Conservation (phyloP, 352 stramenopile species). For the Phytopythium kandeliae region DNA sequence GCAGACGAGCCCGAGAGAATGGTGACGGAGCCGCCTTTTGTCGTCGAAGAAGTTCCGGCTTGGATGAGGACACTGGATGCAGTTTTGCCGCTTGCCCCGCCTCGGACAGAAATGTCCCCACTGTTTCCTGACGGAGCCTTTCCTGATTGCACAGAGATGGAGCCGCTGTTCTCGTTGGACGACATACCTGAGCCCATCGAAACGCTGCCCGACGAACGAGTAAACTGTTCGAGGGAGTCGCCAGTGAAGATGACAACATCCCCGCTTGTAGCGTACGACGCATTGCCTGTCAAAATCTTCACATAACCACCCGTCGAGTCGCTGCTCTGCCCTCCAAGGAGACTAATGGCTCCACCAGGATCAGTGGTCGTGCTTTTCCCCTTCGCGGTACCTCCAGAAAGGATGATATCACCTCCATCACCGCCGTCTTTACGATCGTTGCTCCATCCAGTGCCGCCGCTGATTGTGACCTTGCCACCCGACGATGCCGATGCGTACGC, state of each 20-base stretch:
- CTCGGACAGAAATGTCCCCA: slow-evolving; percentile 48
- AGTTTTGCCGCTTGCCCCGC: slow-evolving; percentile 35
- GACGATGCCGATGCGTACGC: slow-evolving; percentile 25
- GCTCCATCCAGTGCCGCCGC: slow-evolving; percentile 33
- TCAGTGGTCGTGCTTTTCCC: slow-evolving; percentile 37
- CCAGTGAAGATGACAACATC: slow-evolving; percentile 48
- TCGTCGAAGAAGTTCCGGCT: slow-evolving; percentile 34
- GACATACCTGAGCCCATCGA: slow-evolving; percentile 36
- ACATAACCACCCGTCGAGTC: slow-evolving; percentile 52
- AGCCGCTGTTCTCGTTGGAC: slow-evolving; percentile 35
- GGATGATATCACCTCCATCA: slow-evolving; percentile 55
- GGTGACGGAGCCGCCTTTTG: slow-evolving; percentile 43
- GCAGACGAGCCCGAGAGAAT: slow-evolving; percentile 41
- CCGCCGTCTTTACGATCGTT: slow-evolving; percentile 52
- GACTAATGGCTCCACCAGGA: slow-evolving; percentile 38
- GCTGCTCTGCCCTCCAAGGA: slow-evolving; percentile 41
- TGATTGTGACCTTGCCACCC: slow-evolving; percentile 45
- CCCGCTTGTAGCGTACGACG: slow-evolving; percentile 53
- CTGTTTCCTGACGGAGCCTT: slow-evolving; percentile 34
- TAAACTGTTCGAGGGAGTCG: slow-evolving; percentile 32
- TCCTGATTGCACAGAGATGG: slow-evolving; percentile 34
- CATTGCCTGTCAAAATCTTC: slow-evolving; percentile 40
- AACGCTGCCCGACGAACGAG: slow-evolving; percentile 36
- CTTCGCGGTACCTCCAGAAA: slow-evolving; percentile 55
- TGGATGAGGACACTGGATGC: slow-evolving; percentile 44